Conservation (phyloP, 2,329 filamentous ascomycete species). For the Aureobasidium sp. region DNA sequence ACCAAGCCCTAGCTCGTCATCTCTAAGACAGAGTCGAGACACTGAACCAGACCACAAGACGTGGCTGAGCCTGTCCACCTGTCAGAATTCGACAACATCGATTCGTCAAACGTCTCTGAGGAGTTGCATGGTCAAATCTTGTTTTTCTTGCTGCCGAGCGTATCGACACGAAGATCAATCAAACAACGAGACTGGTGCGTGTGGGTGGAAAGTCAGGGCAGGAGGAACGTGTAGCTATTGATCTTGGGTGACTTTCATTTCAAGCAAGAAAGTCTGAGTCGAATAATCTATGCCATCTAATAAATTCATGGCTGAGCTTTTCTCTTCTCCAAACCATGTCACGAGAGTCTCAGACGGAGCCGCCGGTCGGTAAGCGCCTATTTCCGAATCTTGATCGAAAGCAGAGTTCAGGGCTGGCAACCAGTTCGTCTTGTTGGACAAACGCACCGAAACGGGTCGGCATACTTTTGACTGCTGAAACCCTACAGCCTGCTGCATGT, state of each 20-base stretch:
- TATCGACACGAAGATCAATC: background rate
- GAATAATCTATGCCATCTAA: background rate
- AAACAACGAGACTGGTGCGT: background rate
- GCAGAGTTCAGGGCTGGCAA: background rate
- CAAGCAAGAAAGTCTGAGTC: background rate
- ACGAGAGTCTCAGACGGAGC: background rate
- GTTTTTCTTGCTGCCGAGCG: background rate
- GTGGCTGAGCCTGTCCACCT: background rate
- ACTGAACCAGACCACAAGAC: background rate
- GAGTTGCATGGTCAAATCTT: background rate
- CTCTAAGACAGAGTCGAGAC: background rate
- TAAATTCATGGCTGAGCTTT: background rate
- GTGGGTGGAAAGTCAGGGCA: background rate
- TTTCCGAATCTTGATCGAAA: background rate
- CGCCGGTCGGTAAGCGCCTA: conserved; percentile 4
- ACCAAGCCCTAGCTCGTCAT: background rate
- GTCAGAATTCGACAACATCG: background rate
- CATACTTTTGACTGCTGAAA: background rate
- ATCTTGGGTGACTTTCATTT: no score
- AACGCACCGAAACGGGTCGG: background rate
- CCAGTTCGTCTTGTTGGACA: background rate
- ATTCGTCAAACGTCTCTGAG: background rate
- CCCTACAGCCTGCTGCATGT: background rate
- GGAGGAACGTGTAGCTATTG: background rate
- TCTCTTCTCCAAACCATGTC: background rate